A percentile compares a stretch with the other conserved stretches of the same genome.
Conservation (phyloP, 352 stramenopile genomes). For the Pythium utonaiense region DNA sequence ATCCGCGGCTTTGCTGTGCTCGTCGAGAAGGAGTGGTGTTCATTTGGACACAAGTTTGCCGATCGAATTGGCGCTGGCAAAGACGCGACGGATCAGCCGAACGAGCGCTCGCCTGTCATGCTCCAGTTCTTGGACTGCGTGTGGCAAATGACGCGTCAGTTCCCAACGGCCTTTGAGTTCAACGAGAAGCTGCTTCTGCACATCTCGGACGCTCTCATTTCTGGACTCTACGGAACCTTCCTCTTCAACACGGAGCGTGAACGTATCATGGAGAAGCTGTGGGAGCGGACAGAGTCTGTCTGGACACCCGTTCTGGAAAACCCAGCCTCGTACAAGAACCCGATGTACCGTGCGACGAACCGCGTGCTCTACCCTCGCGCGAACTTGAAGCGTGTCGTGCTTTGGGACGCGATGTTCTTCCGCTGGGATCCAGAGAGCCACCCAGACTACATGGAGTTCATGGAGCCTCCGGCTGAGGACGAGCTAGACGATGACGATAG, state of each 20-base stretch:
- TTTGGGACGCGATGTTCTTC: constrained; percentile 87
- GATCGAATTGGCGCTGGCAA: constrained; percentile 82
- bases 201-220: constrained; percentile 76
- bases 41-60: constrained; percentile 89
- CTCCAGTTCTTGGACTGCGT: constrained; percentile 86
- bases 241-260: constrained; percentile 85
- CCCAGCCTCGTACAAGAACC: constrained; percentile 62
- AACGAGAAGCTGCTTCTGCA: constrained; percentile 85
- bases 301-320: constrained; percentile 81
- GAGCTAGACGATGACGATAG: constrained; percentile 20
- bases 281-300: constrained; percentile 81
- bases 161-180: constrained; percentile 87
- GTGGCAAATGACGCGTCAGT: constrained; percentile 87
- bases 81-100: constrained; percentile 71
- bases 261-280: constrained; percentile 79
- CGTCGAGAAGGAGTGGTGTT: constrained; percentile 86
- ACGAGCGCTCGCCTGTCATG: constrained; percentile 84
- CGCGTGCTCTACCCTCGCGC: constrained; percentile 78
- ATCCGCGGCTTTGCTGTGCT: constrained; percentile 82
- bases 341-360: constrained; percentile 71
- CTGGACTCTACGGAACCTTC: constrained; percentile 78
- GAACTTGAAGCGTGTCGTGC: constrained; percentile 84
- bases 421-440: constrained; percentile 83
- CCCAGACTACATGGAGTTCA: constrained; percentile 85
- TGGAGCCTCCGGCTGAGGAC: constrained; percentile 61